These are phyloP conservation scores for Pseudovirgaria hyperparasitica DNA, from an alignment of 2,329 filamentous ascomycete genomes.

Conservation along the genomic window DNA sequence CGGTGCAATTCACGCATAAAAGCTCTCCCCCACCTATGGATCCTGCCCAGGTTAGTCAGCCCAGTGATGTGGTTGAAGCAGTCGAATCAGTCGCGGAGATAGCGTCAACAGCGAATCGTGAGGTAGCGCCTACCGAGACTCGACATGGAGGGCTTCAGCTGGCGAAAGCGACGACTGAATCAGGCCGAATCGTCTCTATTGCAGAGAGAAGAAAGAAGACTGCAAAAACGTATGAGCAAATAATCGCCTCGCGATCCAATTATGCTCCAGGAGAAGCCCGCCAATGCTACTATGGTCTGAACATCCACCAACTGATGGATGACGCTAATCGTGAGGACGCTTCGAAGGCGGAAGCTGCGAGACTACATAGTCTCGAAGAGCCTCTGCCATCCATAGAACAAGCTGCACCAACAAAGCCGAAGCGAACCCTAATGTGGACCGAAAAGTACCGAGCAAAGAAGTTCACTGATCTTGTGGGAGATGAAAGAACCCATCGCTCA, in stretches of 20 bases:
- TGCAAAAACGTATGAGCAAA: constrained; percentile 47
- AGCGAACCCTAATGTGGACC: constrained; percentile 64
- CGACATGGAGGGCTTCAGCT: no score
- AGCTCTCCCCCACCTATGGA: no score
- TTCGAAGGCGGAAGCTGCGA: constrained; percentile 18
- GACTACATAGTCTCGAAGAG: constrained; percentile 11
- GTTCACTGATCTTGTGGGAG: constrained; percentile 87
- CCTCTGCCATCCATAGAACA: constrained; percentile 27
- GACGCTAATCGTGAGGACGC: constrained; percentile 51
- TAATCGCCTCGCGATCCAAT: constrained; percentile 55
- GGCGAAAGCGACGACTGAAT: constrained; percentile 37
- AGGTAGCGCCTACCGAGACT: no score
- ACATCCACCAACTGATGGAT: constrained; percentile 74
- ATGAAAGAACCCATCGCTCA: constrained; percentile 82
- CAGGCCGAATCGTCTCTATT: constrained; percentile 45
- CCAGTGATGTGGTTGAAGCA: no score
- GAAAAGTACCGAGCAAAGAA: constrained; percentile 91
- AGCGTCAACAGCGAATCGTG: no score
- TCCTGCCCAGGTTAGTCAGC: no score
- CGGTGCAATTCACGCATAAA: no score
- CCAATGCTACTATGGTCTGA: constrained; percentile 79
- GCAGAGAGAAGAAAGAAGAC: constrained; percentile 38
- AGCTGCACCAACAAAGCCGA: constrained; percentile 15
- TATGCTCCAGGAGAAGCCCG: constrained; percentile 52
- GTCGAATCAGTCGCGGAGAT: no score